Evolutionary conservation across 1,139 yeast species (phyloP).

Genomic region (Yamadazyma dendronema): DNA sequence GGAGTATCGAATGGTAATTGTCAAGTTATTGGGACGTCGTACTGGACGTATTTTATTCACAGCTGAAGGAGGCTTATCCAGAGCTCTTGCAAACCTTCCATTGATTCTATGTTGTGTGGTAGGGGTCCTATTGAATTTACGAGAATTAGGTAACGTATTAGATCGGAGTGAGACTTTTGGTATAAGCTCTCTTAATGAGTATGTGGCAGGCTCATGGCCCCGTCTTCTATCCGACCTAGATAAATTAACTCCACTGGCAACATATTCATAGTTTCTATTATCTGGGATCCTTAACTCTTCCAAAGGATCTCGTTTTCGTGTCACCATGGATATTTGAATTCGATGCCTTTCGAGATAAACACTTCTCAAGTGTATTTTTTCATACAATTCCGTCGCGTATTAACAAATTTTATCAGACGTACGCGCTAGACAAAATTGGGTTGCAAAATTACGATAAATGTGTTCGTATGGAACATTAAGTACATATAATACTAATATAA

Average conservation of each 20-base stretch:
- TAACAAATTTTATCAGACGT: too few relatives aligned
- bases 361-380: background rate
- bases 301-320: slow-evolving; percentile 15
- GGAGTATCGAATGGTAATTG: slow-evolving; percentile 9
- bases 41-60: slow-evolving; percentile 3
- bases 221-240: slow-evolving; percentile 12
- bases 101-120: background rate
- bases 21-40: slow-evolving; percentile 3
- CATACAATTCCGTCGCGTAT: slow-evolving; percentile 4
- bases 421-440: too few relatives aligned
- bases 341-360: background rate
- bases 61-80: background rate
- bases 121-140: background rate
- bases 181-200: slow-evolving; percentile 1
- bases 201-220: slow-evolving; percentile 2
- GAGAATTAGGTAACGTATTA: background rate
- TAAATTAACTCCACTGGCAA: slow-evolving; percentile 12
- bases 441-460: background rate
- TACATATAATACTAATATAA: background rate
- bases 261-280: slow-evolving; percentile 15
- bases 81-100: background rate
- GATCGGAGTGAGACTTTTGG: slow-evolving; percentile 2
- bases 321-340: slow-evolving; percentile 11
- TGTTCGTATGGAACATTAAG: slow-evolving; percentile 2
- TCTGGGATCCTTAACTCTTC: slow-evolving; percentile 17